A percentile compares a stretch with the other conserved stretches of the same genome.
Evolutionary conservation across 1,284 basidiomycete species (phyloP).

Genomic region (Hymenochaete sp.): DNA sequence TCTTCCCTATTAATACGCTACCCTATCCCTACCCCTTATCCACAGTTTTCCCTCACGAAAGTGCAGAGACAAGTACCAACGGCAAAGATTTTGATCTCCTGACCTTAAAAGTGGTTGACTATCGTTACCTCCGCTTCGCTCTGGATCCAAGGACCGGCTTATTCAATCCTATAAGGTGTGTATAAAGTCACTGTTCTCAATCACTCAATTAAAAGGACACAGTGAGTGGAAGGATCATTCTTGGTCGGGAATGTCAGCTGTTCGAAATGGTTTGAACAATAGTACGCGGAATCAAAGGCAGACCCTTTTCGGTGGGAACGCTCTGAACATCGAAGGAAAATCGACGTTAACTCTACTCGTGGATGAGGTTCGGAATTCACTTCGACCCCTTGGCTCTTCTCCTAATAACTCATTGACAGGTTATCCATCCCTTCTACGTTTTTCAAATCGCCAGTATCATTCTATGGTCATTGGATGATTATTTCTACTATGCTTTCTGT

Average conservation of each 20-base stretch:
- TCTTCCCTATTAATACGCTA: constrained; percentile 63
- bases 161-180: constrained; percentile 75
- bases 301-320: constrained; percentile 78
- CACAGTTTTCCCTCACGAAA: constrained; percentile 52
- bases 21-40: constrained; percentile 71
- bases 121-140: constrained; percentile 87
- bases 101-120: constrained; percentile 59
- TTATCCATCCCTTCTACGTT: constrained; percentile 94
- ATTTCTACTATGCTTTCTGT: constrained; percentile 97
- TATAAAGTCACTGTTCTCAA: background rate
- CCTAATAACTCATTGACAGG: constrained; percentile 31
- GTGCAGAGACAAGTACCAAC: constrained; percentile 21
- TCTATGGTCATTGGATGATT: constrained; percentile 92
- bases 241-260: constrained; percentile 58
- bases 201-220: constrained; percentile 9
- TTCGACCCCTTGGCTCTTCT: constrained; percentile 14
- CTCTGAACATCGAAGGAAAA: constrained; percentile 89
- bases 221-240: constrained; percentile 90
- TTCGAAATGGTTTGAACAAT: constrained; percentile 57
- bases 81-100: constrained; percentile 32
- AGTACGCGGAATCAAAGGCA: constrained; percentile 55
- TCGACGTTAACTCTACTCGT: constrained; percentile 74
- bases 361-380: constrained; percentile 68
- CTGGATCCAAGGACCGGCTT: constrained; percentile 79
- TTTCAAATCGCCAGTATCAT: constrained; percentile 97